Evolutionary conservation across 129 eudicot species (phyloP).

Genomic region (Calendula officinalis): DNA sequence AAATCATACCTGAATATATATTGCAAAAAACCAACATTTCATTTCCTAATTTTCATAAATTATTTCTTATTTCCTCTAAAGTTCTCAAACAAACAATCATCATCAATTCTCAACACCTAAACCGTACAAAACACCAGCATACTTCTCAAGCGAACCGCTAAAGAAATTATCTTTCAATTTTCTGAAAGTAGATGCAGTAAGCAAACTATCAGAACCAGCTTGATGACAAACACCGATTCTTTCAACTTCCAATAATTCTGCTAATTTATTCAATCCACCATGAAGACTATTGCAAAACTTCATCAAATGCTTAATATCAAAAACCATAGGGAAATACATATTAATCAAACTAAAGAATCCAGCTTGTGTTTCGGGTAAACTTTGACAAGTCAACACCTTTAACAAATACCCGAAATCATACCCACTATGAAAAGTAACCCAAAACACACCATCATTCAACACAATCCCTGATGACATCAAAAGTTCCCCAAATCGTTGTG

Average conservation of each 20-base stretch:
- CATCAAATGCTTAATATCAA: constrained; percentile 84
- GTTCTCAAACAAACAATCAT: neutral
- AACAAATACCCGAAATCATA: constrained; percentile 87
- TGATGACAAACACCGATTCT: constrained; percentile 71
- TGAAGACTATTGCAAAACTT: constrained; percentile 84
- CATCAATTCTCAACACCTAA: constrained; percentile 72
- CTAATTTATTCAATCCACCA: constrained; percentile 91
- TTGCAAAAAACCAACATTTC: constrained; percentile 24
- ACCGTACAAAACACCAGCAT: constrained; percentile 88
- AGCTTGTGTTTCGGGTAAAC: constrained; percentile 65
- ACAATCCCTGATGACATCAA: constrained; percentile 90
- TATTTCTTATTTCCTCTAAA: constrained; percentile 18
- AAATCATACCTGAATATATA: constrained; percentile 12
- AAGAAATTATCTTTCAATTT: constrained; percentile 80
- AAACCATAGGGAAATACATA: constrained; percentile 64
- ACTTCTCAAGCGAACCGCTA: constrained; percentile 72
- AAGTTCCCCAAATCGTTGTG: constrained; percentile 61
- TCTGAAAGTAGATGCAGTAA: constrained; percentile 70
- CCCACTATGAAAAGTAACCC: constrained; percentile 93
- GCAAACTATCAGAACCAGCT: constrained; percentile 94
- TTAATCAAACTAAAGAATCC: constrained; percentile 65
- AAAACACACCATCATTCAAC: constrained; percentile 60
- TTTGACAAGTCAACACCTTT: constrained; percentile 66
- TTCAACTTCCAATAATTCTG: constrained; percentile 53
- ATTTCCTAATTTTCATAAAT: constrained; percentile 13